These are phyloP conservation scores for Magnaporthiopsis rhizophila DNA, from an alignment of 2,329 filamentous ascomycete genomes.

Conservation along the genomic window DNA sequence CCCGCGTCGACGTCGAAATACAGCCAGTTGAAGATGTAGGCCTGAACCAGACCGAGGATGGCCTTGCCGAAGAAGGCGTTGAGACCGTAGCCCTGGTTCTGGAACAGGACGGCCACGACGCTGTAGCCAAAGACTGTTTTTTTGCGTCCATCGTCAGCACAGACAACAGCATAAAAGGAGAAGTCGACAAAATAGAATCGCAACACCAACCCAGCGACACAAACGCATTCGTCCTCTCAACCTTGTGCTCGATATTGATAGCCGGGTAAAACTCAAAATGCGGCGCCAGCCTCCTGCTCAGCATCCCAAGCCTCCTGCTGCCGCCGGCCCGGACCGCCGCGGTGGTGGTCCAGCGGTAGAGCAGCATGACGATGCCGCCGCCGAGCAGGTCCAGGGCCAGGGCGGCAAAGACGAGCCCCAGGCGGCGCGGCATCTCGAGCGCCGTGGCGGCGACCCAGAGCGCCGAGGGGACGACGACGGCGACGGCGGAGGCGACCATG, in stretches of 20 bases:
- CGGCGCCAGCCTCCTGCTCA: conserved; percentile 18
- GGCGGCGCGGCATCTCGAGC: conserved; percentile 43
- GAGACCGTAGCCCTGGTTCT: conserved; percentile 44
- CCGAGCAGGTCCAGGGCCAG: conserved; percentile 46
- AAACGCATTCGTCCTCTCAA: conserved; percentile 57
- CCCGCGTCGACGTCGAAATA: conserved; percentile 55
- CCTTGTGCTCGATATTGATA: conserved; percentile 58
- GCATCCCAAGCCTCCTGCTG: conserved; percentile 9
- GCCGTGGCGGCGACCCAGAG: conserved; percentile 56
- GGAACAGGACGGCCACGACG: conserved; percentile 53
- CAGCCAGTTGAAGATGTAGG: conserved; percentile 53
- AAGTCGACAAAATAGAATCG: no score
- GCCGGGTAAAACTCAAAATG: conserved; percentile 53
- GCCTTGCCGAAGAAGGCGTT: conserved; percentile 57
- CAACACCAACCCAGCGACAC: conserved; percentile 42
- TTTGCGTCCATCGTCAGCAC: no score
- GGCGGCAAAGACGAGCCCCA: conserved; percentile 48
- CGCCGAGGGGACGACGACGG: conserved; percentile 37
- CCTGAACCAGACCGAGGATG: conserved; percentile 47
- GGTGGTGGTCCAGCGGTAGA: conserved; percentile 23
- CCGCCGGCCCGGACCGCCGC: conserved; percentile 14
- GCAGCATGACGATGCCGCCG: conserved; percentile 30
- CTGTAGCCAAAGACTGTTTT: conserved; percentile 60
- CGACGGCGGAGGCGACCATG: conserved; percentile 41
- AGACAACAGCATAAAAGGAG: no score